Base-by-base conservation (phyloP, 2,329 filamentous ascomycete genomes). In the Hypoxylon rubiginosum region DNA sequence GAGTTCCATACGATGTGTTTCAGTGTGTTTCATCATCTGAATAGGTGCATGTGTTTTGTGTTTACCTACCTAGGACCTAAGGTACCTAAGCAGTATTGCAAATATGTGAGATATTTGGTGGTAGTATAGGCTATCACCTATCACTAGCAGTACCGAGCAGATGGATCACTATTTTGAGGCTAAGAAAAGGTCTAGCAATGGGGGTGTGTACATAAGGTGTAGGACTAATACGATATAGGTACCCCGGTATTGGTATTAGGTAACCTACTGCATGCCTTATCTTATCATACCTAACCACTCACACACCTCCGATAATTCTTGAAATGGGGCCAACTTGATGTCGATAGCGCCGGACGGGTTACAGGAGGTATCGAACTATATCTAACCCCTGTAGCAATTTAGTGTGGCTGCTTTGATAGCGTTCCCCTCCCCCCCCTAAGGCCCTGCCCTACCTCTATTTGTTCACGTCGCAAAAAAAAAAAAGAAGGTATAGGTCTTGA, bases 401-500 rank as follows among this genome's bases (percentile, higher is more conserved):
- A 53, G 19, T 36, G 41, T 8, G n/a, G 26, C 21, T n/a, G 46
- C 36, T 49, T 45, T 62, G 65, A 63, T 62, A 39, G 41, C 50
- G 56, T 48, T 55, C 58, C 71, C 71, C 67, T 64, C 67, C 68
- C 68, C 64, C 60, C 66, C 68, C 60, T 58, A 45, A 24, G 55
- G 21, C 49, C 30, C 19, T 50, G 17, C 28, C 19, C 52, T 34
- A 50, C 32, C 34, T 30, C 43, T 32, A 61, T 62, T 71, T 67
- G 67, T 73, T 71, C 65, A 43, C 66, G 66, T 67, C 67, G 53
- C 57, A 70, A 61, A 43, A 43, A 43, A 21, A 70, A 63, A 70
- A 66, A 65, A 39, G 51, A 65, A 64, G 26, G 17, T 49, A 56
- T 50, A 48, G 43, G 66, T 17, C 15, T 65, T 61, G 65, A 75